Evolutionary conservation across 2,329 filamentous ascomycete genomes (phyloP).

Genomic region (Fusarium floridanum): DNA sequence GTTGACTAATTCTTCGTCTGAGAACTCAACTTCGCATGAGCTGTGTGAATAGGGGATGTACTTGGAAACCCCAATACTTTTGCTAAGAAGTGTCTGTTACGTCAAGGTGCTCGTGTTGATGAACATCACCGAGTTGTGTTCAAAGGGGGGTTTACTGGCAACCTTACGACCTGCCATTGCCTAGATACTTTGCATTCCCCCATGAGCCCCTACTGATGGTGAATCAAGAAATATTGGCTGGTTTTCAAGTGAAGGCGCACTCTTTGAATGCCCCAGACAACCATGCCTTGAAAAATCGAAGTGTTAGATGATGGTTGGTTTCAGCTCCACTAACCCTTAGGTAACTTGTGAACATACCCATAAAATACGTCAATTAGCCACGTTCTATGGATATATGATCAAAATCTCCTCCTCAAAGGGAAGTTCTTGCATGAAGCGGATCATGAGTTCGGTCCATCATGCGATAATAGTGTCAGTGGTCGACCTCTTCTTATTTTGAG

Average conservation of each 20-base stretch:
- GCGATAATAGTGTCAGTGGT: neutral
- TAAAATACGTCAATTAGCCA: too few species aligned
- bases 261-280: neutral
- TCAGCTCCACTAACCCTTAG: neutral
- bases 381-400: too few species aligned
- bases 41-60: neutral
- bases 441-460: too few species aligned
- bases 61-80: neutral
- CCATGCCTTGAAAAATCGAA: neutral
- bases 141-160: neutral
- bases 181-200: neutral
- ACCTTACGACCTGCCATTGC: neutral
- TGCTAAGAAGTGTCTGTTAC: neutral
- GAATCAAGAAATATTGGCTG: neutral
- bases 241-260: neutral
- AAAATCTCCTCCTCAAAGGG: too few species aligned
- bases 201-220: neutral
- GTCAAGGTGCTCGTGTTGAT: neutral
- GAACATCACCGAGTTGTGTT: neutral
- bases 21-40: constrained; percentile 40
- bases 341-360: neutral
- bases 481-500: neutral
- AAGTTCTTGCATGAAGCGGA: too few species aligned
- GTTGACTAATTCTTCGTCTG: constrained; percentile 26
- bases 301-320: neutral